Conservation (phyloP, 2,329 filamentous ascomycete genomes). For the Pezicula neosporulosa region DNA sequence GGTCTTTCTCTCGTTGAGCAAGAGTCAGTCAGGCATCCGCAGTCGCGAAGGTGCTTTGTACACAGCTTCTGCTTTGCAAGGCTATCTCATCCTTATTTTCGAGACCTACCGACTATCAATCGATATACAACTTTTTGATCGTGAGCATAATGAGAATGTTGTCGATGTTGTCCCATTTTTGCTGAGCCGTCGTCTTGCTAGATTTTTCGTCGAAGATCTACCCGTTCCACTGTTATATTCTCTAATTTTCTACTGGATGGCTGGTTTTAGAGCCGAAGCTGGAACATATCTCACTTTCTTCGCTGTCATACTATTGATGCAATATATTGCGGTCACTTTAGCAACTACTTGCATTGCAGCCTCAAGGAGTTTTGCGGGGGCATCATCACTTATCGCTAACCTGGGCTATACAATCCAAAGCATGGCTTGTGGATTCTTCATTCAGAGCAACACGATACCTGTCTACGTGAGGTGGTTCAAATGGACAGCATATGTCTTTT, state of each 20-base stretch:
- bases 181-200: conserved; percentile 64
- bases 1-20: conserved; percentile 64
- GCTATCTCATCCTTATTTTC: conserved; percentile 73
- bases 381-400: conserved; percentile 71
- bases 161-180: conserved; percentile 68
- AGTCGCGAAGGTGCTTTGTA: conserved; percentile 73
- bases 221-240: conserved; percentile 70
- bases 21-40: conserved; percentile 67
- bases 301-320: conserved; percentile 61
- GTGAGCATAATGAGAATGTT: conserved; percentile 70
- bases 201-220: conserved; percentile 67
- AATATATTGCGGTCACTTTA: conserved; percentile 71
- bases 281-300: conserved; percentile 71
- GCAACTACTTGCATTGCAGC: conserved; percentile 65
- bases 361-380: conserved; percentile 64
- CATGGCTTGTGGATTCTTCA: conserved; percentile 73
- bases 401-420: conserved; percentile 70
- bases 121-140: conserved; percentile 73
- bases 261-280: conserved; percentile 62
- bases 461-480: conserved; percentile 79
- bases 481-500: conserved; percentile 63
- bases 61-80: conserved; percentile 67
- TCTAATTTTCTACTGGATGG: conserved; percentile 75
- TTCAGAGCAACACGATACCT: conserved; percentile 69
- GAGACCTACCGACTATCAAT: conserved; percentile 73